Conservation (phyloP, 75 land plant genomes). For the Azolla pinnata region DNA sequence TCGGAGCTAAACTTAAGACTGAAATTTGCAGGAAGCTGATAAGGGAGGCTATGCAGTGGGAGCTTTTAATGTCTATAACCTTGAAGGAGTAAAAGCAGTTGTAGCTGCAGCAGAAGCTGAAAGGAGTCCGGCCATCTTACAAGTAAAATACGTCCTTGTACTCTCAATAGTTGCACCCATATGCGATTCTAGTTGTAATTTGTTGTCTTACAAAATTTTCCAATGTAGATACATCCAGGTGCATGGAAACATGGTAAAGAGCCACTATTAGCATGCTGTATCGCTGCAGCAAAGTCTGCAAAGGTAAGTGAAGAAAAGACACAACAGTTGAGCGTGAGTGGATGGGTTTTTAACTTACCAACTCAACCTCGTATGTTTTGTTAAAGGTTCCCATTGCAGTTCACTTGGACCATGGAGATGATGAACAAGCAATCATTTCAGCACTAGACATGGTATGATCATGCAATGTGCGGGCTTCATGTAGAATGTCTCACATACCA, state of each 20-base stretch:
- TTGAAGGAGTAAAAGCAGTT: conserved; percentile 87
- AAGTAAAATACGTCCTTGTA: too few species aligned
- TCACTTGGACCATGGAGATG: conserved; percentile 90
- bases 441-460: conserved; percentile 73
- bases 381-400: conserved; percentile 84
- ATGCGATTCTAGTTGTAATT: too few species aligned
- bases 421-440: conserved; percentile 49
- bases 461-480: too few species aligned
- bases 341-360: not conserved
- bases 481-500: too few species aligned
- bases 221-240: conserved; percentile 87
- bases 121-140: conserved; percentile 91
- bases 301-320: conserved; percentile 49
- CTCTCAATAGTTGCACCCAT: too few species aligned
- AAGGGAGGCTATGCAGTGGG: conserved; percentile 84
- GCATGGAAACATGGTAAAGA: conserved; percentile 69
- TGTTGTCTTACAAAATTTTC: not conserved
- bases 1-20: too few species aligned
- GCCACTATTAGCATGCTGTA: conserved; percentile 74
- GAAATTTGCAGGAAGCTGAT: conserved; percentile 56
- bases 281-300: conserved; percentile 78
- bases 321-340: too few species aligned
- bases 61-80: conserved; percentile 95
- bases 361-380: not conserved
- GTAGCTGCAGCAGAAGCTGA: conserved; percentile 89